These are phyloP conservation scores for Lactuca saligna DNA, from an alignment of 129 eudicot species.

Conservation along the genomic window DNA sequence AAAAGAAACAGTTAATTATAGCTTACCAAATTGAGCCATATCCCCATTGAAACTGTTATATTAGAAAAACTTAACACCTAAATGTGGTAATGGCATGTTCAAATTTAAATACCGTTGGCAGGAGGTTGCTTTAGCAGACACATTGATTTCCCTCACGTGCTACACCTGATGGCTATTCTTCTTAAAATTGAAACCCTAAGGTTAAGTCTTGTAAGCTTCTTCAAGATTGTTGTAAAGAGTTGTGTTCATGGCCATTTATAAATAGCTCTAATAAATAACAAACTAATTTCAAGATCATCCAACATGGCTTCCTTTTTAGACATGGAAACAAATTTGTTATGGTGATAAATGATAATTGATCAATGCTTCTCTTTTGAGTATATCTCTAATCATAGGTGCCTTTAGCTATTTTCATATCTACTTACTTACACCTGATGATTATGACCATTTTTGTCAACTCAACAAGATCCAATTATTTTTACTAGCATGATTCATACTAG, in stretches of 20 bases:
- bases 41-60: not conserved
- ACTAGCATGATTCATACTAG: not conserved
- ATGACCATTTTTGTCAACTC: too few relatives aligned
- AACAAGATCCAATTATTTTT: too few relatives aligned
- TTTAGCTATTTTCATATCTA: not conserved
- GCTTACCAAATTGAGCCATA: not conserved
- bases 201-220: not conserved
- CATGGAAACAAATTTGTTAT: too few relatives aligned
- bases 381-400: too few relatives aligned
- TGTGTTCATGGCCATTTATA: not conserved
- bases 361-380: too few relatives aligned
- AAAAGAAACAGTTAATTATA: not conserved
- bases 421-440: not conserved
- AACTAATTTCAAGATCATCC: not conserved
- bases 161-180: not conserved
- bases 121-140: not conserved
- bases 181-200: not conserved
- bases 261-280: not conserved
- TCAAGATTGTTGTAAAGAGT: not conserved
- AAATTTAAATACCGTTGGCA: not conserved
- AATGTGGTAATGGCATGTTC: not conserved
- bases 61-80: not conserved
- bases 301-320: too few relatives aligned
- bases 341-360: too few relatives aligned
- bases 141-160: not conserved